phyloP scores from a whole-genome alignment of 768 basidiomycete genomes.

The Tephrocybe sp. region DNA sequence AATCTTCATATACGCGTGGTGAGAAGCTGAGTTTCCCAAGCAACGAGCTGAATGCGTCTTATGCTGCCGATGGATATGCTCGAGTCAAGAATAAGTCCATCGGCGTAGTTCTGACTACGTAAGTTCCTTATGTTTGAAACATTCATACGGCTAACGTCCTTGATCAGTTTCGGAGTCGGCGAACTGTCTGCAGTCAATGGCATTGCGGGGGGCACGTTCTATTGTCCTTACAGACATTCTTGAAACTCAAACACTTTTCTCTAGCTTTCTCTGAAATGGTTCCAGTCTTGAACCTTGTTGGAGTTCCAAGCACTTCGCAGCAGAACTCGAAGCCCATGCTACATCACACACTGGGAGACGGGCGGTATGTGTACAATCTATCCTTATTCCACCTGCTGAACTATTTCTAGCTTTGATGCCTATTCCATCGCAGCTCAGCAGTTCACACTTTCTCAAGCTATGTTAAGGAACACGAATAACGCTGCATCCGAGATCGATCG shows the following conservation, averaged over 20 bases:
- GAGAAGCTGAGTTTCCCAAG: slow-evolving; percentile 29
- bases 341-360: slow-evolving; percentile 14
- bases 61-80: slow-evolving; percentile 93
- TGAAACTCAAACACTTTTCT: neutral
- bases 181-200: slow-evolving; percentile 87
- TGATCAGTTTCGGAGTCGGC: slow-evolving; percentile 81
- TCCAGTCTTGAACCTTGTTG: slow-evolving; percentile 86
- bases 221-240: neutral
- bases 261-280: slow-evolving; percentile 84
- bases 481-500: slow-evolving; percentile 78
- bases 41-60: slow-evolving; percentile 84
- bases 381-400: neutral
- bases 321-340: slow-evolving; percentile 11
- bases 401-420: slow-evolving; percentile 60
- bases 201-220: slow-evolving; percentile 62
- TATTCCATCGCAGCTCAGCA: slow-evolving; percentile 75
- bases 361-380: slow-evolving; percentile 4
- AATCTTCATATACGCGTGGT: no score
- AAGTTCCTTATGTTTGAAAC: slow-evolving; percentile 11
- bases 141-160: slow-evolving; percentile 1
- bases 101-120: slow-evolving; percentile 80
- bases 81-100: slow-evolving; percentile 74
- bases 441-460: slow-evolving; percentile 68
- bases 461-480: slow-evolving; percentile 45
- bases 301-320: slow-evolving; percentile 26